Evolutionary conservation across 768 basidiomycete genomes (phyloP), one percentile per base, ranked within the genome.

Genomic region (Calvatia gigantea): DNA sequence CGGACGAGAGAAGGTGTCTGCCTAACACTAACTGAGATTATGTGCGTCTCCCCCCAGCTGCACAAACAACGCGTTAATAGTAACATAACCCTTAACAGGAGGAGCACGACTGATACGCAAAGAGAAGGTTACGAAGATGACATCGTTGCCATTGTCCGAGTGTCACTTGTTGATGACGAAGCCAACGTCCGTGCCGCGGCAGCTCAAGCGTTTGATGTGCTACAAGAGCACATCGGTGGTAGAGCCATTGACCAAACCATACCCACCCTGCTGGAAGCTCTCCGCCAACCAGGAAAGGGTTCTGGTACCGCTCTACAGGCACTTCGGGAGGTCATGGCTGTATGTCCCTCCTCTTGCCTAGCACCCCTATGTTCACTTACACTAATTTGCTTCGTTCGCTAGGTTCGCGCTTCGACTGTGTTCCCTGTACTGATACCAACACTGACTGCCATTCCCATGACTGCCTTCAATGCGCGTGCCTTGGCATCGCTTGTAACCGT

Each of bases 361-460:
- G 38, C 5, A n/a, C 27, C 9, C 9, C 17, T 46, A 29, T 45
- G 52, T 21, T 39, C 6, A 31, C 19, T 12, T 9, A 25, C 42
- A 25, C 32, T 58, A 45, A 62, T 58, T 39, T 54, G 17, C 17
- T 28, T 28, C n/a, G 15, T 29, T 28, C 50, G 32, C 42, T 28
- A 94, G 90, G 91, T 98, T 62, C 92, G 95, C 35, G 92, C 96
- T 12, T 80, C 87, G 37, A 94, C 91, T 8, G 94, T 98, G 35
- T 98, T 98, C 91, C 97, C 97, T 0, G 91, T 98, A 17, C 76
- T 98, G 54, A 92, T 99, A 56, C 97, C 95, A 0, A 96, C 94
- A 1, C 75, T 99, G 57, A 94, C 91, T 37, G 83, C 89, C 4
- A 82, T 81, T 6, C 97, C 95, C 0, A 96, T 98, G 83, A 86